These are phyloP conservation scores for Mycena floridula DNA, from an alignment of 768 basidiomycete species.

Conservation along the genomic window DNA sequence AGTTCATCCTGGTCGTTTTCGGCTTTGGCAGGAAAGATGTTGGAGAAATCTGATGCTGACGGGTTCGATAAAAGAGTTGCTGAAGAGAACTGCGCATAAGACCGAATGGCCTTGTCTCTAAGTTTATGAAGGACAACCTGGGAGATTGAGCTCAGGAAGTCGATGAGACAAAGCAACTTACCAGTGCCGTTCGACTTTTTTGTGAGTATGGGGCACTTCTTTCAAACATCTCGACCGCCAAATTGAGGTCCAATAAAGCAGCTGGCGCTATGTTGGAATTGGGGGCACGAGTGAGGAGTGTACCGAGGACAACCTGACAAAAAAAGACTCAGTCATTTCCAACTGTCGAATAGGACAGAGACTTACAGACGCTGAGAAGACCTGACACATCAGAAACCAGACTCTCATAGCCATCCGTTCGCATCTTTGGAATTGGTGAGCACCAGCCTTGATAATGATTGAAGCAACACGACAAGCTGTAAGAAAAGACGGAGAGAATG, in stretches of 20 bases:
- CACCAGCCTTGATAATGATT: slow-evolving; percentile 42
- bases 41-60: too few species aligned
- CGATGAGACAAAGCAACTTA: slow-evolving; percentile 14
- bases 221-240: slow-evolving; percentile 42
- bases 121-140: slow-evolving; percentile 40
- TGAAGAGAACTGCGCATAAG: slow-evolving; percentile 24
- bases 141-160: neutral
- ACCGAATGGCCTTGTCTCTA: slow-evolving; percentile 36
- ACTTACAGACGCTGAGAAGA: slow-evolving; percentile 43
- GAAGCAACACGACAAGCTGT: slow-evolving; percentile 48
- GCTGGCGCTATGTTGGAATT: slow-evolving; percentile 41
- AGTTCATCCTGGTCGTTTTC: slow-evolving; percentile 20
- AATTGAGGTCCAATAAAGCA: slow-evolving; percentile 42
- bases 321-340: slow-evolving; percentile 10
- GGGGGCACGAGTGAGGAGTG: slow-evolving; percentile 54
- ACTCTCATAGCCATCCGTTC: slow-evolving; percentile 41
- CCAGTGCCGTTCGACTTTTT: slow-evolving; percentile 42
- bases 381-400: slow-evolving; percentile 47
- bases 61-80: too few species aligned
- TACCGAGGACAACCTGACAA: slow-evolving; percentile 49
- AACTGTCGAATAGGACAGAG: neutral
- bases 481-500: slow-evolving; percentile 51
- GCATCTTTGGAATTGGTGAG: slow-evolving; percentile 42
- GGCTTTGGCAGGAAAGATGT: neutral
- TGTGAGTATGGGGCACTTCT: slow-evolving; percentile 35